Base-by-base conservation (phyloP, 352 stramenopile species). In the Phytophthora litchii region DNA sequence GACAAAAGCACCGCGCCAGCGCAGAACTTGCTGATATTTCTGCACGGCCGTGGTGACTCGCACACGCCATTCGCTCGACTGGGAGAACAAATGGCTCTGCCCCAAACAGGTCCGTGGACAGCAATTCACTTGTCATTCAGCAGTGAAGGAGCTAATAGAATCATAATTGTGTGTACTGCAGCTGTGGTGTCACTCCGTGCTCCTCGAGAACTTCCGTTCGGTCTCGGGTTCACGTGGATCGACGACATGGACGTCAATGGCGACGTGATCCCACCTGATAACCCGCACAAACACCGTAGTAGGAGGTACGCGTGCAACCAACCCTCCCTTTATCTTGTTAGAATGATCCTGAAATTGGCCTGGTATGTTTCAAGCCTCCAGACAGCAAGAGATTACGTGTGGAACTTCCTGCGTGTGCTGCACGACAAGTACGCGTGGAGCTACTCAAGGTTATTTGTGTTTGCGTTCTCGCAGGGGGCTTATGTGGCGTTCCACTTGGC, bases 381-480 rank as follows among this genome's bases (percentile, higher is more conserved):
- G 20, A 42, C 35, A 0, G 65, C 74, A 4, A 27, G 55, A 9
- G 63, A 80, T 19, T 79, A 74, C 46, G 50, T 88, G n/a, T 72
- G 64, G 63, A 58, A 35, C 5, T 84, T 88, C 49, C 45, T 90
- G 21, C 17, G 55, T 9, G 75, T 77, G 17, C 66, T 90, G 17
- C 78, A 80, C 17, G 52, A 76, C 29, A 23, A 47, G 14, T 88
- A 88, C 50, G 59, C 37, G 13, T 91, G 81, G 81, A 64, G 42
- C 9, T 74, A 74, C 35, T 70, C 82, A 17, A 69, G 77, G 34
- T 37, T 91, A 19, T 88, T 88, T 46, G 54, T 91, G 29, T 82
- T 91, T 27, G 81, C 67, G 1, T 89, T 87, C 51, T 89, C 81
- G 0, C 81, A 91, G 37, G 81, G 79, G 38, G 81, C 79, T 2